Evolutionary conservation across 1,139 yeast species (phyloP), one percentile per base, ranked within the genome.

Genomic region (Scheffersomyces insectosa): DNA sequence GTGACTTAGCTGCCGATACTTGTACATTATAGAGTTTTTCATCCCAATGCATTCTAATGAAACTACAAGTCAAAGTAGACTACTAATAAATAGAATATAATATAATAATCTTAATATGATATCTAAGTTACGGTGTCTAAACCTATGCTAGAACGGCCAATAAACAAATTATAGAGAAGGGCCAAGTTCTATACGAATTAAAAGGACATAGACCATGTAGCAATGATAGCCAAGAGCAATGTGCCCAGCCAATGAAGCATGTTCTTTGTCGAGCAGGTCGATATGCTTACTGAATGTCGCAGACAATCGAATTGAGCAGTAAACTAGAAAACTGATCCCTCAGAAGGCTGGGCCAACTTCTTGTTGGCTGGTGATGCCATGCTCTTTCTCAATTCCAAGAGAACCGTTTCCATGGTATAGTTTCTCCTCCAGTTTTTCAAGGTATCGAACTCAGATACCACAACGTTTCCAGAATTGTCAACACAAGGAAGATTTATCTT

Each of bases 401-500:
- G 75, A 12, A 93, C 79, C 14, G 93, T 88, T 65, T 95, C 99
- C 90, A 95, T 88, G 33, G 95, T 88, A 62, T 85, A 88, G 12
- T 83, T 74, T 58, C 96, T 79, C 63, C 86, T 89, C 99, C 99
- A 95, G 50, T 82, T 77, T 45, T 80, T 77, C 62, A 95, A 77
- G 14, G 88, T 83, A 35, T 84, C 85, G 54, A 95, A 84, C 50
- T 78, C 76, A 5, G 72, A 59, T 3, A 77, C 72, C 36, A 80
- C 71, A 2, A 93, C 91, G 30, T 75, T 68, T 3, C 98, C 99
- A 13, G 76, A 74, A 11, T 64, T 55, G 59, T 86, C 85, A 14
- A 95, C 97, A 61, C 96, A 90, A 0, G 98, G 97, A 46, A 93
- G 75, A 63, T 93, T 93, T 55, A 95, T 80, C 69, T 85, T 86